phyloP scores from a whole-genome alignment of 148 eudicot species.

The Fallopia convolvulus region DNA sequence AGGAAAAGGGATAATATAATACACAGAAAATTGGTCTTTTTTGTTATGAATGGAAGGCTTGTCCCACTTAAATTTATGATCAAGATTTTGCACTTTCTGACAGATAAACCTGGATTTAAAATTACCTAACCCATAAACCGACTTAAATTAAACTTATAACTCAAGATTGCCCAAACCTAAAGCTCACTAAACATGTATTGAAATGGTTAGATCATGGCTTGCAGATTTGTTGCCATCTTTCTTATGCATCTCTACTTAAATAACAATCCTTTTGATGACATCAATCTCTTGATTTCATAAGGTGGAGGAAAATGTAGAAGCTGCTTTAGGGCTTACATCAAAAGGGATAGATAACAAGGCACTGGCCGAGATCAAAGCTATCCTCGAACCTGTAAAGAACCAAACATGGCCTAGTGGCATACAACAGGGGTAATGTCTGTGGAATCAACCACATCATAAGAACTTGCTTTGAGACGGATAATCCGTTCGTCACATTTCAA shows the following conservation, averaged over 20 bases:
- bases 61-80: too few species aligned
- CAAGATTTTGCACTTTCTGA: too few species aligned
- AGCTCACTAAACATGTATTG: background rate
- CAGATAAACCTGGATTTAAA: too few species aligned
- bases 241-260: background rate
- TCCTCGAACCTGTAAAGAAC: slow-evolving; percentile 78
- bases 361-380: slow-evolving; percentile 54
- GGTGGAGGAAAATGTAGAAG: slow-evolving; percentile 84
- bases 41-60: too few species aligned
- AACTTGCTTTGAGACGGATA: background rate
- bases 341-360: slow-evolving; percentile 44
- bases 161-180: background rate
- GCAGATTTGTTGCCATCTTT: background rate
- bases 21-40: too few species aligned
- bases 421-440: slow-evolving; percentile 25
- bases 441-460: background rate
- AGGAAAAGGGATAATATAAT: too few species aligned
- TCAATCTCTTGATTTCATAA: slow-evolving; percentile 13
- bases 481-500: background rate
- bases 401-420: slow-evolving; percentile 91
- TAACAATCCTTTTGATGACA: background rate
- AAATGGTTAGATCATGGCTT: background rate
- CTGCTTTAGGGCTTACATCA: slow-evolving; percentile 57
- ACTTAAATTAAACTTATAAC: too few species aligned
- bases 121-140: too few species aligned